Percentiles rank a stretch among this genome's conserved stretches.
These are phyloP conservation scores for Elsinoe australis DNA, from an alignment of 2,329 filamentous ascomycete species.

Conservation along the genomic window DNA sequence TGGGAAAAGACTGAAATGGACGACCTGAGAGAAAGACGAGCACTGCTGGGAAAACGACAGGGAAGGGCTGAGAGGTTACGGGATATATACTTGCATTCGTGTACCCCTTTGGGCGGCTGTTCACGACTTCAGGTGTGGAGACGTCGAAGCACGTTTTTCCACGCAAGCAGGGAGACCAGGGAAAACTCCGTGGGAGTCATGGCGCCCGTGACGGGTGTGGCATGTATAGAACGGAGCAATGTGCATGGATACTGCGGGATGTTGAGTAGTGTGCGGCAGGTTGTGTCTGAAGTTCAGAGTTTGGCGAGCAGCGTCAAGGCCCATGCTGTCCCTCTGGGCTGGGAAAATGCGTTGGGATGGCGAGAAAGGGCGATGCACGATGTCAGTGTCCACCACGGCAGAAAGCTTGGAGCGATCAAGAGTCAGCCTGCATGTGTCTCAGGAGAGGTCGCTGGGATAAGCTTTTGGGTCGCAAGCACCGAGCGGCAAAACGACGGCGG, in stretches of 20 bases:
- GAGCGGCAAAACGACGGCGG: conserved; percentile 9
- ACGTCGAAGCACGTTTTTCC: conserved; percentile 1
- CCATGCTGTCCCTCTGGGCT: neutral
- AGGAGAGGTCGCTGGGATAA: neutral
- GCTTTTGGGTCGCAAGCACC: neutral
- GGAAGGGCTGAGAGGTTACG: neutral
- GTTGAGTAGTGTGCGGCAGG: conserved; percentile 13
- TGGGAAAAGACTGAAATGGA: conserved; percentile 5
- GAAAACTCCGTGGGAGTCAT: neutral
- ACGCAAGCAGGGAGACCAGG: conserved; percentile 5
- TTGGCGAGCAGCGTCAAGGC: neutral
- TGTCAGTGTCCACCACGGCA: neutral
- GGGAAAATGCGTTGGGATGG: conserved; percentile 8
- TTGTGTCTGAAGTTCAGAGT: neutral
- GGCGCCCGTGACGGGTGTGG: neutral
- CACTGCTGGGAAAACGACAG: conserved; percentile 10
- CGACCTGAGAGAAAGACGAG: conserved; percentile 2
- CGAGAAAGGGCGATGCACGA: conserved; percentile 9
- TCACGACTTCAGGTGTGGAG: conserved; percentile 1
- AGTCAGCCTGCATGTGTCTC: neutral
- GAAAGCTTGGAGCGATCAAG: conserved; percentile 12
- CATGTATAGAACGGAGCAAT: neutral
- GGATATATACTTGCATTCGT: conserved; percentile 2
- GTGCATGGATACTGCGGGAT: conserved; percentile 7
- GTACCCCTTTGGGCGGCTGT: too few species aligned